Evolutionary conservation across 495 filamentous ascomycete genomes (phyloP).

Genomic region (Daldinia vernicosa): DNA sequence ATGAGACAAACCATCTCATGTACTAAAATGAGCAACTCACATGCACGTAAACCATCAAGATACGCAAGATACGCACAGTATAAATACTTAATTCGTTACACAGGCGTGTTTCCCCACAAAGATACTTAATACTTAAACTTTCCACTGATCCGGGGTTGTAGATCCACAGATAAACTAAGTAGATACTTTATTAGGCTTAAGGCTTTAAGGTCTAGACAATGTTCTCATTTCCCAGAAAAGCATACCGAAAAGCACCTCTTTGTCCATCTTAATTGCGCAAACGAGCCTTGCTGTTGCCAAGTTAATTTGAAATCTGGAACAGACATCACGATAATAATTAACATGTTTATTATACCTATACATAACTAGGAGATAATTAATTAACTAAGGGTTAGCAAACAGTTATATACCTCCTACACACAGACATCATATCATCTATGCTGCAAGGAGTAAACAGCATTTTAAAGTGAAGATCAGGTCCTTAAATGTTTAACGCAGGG

Average conservation of each 20-base stretch:
- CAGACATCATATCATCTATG: not conserved
- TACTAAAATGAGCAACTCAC: not conserved
- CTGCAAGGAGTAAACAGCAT: conserved; percentile 12
- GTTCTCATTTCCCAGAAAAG: conserved; percentile 32
- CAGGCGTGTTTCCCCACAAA: conserved; percentile 35
- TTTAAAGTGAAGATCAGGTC: not conserved
- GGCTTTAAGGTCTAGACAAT: conserved; percentile 14
- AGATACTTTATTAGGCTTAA: conserved; percentile 31
- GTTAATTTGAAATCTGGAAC: conserved; percentile 32
- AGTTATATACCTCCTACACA: conserved; percentile 5
- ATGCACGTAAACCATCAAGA: not conserved
- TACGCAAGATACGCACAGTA: conserved; percentile 18
- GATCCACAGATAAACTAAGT: conserved; percentile 36
- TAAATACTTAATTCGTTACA: conserved; percentile 12
- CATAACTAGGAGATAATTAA: too few relatives aligned
- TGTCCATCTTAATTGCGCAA: conserved; percentile 38
- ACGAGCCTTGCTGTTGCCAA: conserved; percentile 31
- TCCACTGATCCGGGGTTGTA: conserved; percentile 41
- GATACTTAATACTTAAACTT: conserved; percentile 38
- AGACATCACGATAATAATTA: conserved; percentile 5
- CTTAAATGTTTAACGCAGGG: conserved; percentile 12
- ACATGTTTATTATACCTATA: not conserved
- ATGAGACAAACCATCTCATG: conserved; percentile 3
- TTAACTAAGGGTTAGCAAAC: conserved; percentile 11
- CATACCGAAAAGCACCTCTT: conserved; percentile 41